A percentile compares a stretch with the other conserved stretches of the same genome.
phyloP scores from a whole-genome alignment of 176 grass and related monocot genomes.

The Urochloa ruziziensis region DNA sequence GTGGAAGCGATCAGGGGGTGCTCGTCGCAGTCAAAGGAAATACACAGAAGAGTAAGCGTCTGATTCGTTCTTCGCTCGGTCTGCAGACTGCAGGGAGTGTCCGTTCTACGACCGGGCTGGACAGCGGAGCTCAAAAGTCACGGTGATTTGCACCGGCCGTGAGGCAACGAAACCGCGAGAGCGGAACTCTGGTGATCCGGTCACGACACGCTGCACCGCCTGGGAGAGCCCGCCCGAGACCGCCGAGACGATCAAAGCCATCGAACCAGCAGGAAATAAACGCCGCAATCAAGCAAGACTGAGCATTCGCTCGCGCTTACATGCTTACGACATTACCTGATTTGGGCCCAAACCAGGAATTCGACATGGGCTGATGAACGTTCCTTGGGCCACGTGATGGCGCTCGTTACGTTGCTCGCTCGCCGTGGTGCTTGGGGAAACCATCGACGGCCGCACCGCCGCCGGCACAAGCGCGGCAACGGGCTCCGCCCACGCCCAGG shows the following conservation, averaged over 20 bases:
- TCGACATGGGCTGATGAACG: too few relatives aligned
- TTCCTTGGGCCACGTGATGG: too few relatives aligned
- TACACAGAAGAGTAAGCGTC: neutral
- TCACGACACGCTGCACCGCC: neutral
- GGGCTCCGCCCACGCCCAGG: too few relatives aligned
- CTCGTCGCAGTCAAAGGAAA: neutral
- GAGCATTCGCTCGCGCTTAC: too few relatives aligned
- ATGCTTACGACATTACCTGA: too few relatives aligned
- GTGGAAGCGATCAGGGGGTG: neutral
- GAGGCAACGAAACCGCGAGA: neutral
- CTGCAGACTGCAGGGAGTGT: neutral
- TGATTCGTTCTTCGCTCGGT: conserved; percentile 14
- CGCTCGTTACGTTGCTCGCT: too few relatives aligned
- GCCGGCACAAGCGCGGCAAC: too few relatives aligned
- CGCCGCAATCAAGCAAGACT: too few relatives aligned
- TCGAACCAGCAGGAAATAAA: neutral
- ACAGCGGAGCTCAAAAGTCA: neutral
- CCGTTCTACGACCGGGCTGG: neutral
- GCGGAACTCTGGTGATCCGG: neutral
- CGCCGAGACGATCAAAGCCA: neutral
- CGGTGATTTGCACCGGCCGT: neutral
- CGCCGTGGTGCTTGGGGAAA: too few relatives aligned
- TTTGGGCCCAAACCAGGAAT: too few relatives aligned
- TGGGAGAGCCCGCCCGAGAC: too few relatives aligned
- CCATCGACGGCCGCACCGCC: too few relatives aligned